Base-by-base conservation (phyloP, 1,284 basidiomycete species). In the Wolfiporia cocos region DNA sequence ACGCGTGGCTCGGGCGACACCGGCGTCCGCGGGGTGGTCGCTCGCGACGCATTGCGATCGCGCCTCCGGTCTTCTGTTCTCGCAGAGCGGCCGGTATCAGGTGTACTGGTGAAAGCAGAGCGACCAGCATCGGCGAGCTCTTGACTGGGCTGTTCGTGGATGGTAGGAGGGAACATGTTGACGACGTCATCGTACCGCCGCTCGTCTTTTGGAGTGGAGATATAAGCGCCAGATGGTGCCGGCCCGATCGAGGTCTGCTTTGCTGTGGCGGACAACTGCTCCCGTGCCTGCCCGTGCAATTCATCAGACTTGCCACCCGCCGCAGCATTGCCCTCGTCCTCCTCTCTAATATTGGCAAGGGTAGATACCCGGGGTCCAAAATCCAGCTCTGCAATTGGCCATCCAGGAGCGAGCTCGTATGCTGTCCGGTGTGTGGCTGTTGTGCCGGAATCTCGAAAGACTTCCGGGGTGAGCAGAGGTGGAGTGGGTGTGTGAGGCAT, bases 361-460 rank as follows among this genome's bases (percentile, higher is more conserved):
- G 41, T 29, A 33, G n/a, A 37, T 29, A 38, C 37, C 35, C 39
- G 40, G 28, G 48, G 21, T 20, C 23, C 18, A 19, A 45, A 48
- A 35, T 59, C 58, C 9, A 53, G 50, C 17, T 53, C 56, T 37
- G 50, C 44, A 26, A 61, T 61, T 2, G 57, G 56, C 63, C 62
- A 67, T 15, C 51, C 48, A 32, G 63, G 59, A n/a, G 64, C 61
- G 14, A 64, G 48, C 15, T 65, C 63, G 28, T 47, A 51, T 9
- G 57, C 44, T 50, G 48, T 10, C 51, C 56, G 4, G 59, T 59
- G 43, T 49, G 52, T 4, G 57, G 58, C 19, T 62, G 61, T 35
- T 61, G 56, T n/a, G 62, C n/a, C 58, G 19, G 65, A 66, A 43
- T 66, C 64, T 29, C 65, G 61, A 52, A 67, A 67, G 9, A 57